Conservation (phyloP, 1,284 basidiomycete genomes). For the Austroboletus niveus region DNA sequence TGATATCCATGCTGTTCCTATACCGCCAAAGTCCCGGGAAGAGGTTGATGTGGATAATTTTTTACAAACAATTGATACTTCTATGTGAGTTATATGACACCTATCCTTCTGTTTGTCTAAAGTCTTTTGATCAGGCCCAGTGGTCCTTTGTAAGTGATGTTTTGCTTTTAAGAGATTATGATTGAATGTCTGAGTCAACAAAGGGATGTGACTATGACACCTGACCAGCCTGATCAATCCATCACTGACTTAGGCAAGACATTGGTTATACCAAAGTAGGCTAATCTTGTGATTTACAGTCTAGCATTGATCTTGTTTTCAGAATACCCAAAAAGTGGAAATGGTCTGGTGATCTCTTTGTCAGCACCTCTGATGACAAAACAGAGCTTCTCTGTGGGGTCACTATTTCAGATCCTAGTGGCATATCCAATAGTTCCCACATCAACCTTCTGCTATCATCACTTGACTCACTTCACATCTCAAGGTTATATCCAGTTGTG, state of each 20-base stretch:
- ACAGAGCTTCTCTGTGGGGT: slow-evolving; percentile 48
- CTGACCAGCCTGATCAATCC: slow-evolving; percentile 5
- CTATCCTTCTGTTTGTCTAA: background rate
- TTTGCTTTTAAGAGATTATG: background rate
- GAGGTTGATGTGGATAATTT: slow-evolving; percentile 25
- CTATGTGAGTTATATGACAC: slow-evolving; percentile 18
- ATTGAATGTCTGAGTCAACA: background rate
- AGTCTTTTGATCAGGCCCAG: slow-evolving; percentile 16
- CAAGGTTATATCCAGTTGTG: slow-evolving; percentile 44
- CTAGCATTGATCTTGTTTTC: slow-evolving; percentile 6
- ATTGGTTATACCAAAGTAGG: slow-evolving; percentile 24
- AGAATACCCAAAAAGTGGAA: slow-evolving; percentile 43
- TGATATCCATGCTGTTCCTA: slow-evolving; percentile 2
- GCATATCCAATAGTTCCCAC: slow-evolving; percentile 43
- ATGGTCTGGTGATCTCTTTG: slow-evolving; percentile 48
- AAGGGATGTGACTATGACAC: slow-evolving; percentile 14
- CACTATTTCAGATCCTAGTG: slow-evolving; percentile 44
- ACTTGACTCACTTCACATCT: slow-evolving; percentile 42
- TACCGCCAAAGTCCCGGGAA: slow-evolving; percentile 18
- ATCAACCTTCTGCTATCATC: slow-evolving; percentile 45
- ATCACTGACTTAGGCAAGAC: slow-evolving; percentile 15
- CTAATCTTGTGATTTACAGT: background rate
- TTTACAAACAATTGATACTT: slow-evolving; percentile 24
- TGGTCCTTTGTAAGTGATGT: slow-evolving; percentile 22
- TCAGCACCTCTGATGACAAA: slow-evolving; percentile 28